Base-by-base conservation (phyloP, 148 eudicot species). In the Rhododendron vialii region DNA sequence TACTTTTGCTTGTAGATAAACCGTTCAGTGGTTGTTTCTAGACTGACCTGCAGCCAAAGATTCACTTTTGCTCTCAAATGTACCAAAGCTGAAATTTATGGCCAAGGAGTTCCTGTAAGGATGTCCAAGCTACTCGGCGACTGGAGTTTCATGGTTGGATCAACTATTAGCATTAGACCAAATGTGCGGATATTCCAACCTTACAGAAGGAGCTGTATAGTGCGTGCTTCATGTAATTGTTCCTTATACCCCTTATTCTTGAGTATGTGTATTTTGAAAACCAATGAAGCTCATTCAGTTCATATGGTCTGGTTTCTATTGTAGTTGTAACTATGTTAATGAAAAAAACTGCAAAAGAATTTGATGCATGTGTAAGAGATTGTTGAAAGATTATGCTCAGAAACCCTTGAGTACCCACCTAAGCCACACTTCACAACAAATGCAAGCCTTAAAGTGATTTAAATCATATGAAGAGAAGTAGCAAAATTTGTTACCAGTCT, bases 161-260 rank as follows among this genome's bases (percentile, higher is more conserved):
- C 88, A 87, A 83, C 86, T 86, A 82, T 87, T 82, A 87, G 82
- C 41, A 35, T 65, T 73, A 88, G 82, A 87, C 92, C 90, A 71
- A 85, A 78, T 28, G 78, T 84, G 11, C 75, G 65, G 84, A 89
- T 85, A 86, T 87, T 82, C 75, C 51, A 22, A 59, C 65, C 24
- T 82, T 41, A 59, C 43, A 91, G 87, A 73, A 94, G 87, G 82
- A 87, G 83, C 78, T 84, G 80, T 35, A 90, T 86, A 84, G 87
- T 94, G 81, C 61, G 84, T 80, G 90, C 91, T 86, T 92, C 95
- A 87, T 95, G 98, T 95, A 93, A 92, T 90, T 65, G 45, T 73
- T 88, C 83, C 85, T 47, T 20, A 45, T 78, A 45, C 61, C 78
- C 78, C 57, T 36, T 30, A 8, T 28, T 13, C 5, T 50, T n/a